Conservation (phyloP, 176 grass and related monocot genomes). For the Phragmites australis region DNA sequence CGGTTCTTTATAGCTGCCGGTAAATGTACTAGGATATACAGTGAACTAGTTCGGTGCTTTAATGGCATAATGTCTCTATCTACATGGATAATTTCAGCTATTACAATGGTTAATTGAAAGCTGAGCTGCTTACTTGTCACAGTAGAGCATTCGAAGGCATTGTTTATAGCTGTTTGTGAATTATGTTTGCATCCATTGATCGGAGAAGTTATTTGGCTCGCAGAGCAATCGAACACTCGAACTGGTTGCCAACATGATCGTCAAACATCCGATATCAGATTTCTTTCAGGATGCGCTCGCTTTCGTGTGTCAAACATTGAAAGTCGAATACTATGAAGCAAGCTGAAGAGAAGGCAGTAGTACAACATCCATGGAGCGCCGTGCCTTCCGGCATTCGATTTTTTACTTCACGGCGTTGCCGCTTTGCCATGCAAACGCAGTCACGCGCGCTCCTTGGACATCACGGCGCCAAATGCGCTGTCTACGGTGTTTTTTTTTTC, state of each 20-base stretch:
- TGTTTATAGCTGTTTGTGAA: not conserved
- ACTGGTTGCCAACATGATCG: not conserved
- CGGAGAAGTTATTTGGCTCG: not conserved
- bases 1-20: conserved; percentile 23
- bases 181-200: not conserved
- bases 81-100: conserved; percentile 43
- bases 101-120: conserved; percentile 33
- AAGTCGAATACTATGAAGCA: no score
- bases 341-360: no score
- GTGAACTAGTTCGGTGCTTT: conserved; percentile 12
- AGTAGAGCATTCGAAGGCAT: not conserved
- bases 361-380: no score
- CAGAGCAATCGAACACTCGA: not conserved
- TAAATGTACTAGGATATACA: conserved; percentile 24
- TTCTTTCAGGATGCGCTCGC: not conserved
- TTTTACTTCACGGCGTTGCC: no score
- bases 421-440: not conserved
- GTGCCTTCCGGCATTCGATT: no score
- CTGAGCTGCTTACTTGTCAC: conserved; percentile 20
- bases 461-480: not conserved
- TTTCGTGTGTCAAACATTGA: no score
- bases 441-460: no score
- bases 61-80: conserved; percentile 5
- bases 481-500: no score
- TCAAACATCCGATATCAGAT: not conserved